These are phyloP conservation scores for Primulina tabacum DNA, from an alignment of 257 asterid species.

Conservation along the genomic window DNA sequence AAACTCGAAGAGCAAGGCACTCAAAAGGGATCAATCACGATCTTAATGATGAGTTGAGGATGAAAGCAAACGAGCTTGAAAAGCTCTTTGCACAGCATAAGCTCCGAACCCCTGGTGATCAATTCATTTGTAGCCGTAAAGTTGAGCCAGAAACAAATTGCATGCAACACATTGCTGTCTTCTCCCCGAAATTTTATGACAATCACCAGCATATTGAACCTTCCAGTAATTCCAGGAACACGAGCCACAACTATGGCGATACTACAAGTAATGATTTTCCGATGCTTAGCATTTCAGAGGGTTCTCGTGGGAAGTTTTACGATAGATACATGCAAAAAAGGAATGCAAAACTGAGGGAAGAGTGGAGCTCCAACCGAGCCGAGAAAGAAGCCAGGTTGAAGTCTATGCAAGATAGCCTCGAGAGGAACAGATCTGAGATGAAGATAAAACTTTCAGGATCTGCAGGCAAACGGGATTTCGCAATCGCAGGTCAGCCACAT, in stretches of 20 bases:
- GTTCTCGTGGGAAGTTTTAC: constrained; percentile 77
- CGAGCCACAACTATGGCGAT: constrained; percentile 38
- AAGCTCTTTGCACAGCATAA: constrained; percentile 81
- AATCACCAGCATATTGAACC: constrained; percentile 35
- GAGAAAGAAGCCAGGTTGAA: constrained; percentile 87
- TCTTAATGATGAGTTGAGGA: constrained; percentile 72
- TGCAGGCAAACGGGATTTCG: constrained; percentile 41
- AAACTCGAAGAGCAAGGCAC: constrained; percentile 55
- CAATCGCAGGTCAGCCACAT: constrained; percentile 44
- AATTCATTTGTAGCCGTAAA: constrained; percentile 44
- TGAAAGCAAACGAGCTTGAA: constrained; percentile 94
- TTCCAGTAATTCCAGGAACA: constrained; percentile 42
- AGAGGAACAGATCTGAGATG: constrained; percentile 78
- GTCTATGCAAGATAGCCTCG: constrained; percentile 86
- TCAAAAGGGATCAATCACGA: constrained; percentile 75
- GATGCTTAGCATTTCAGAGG: constrained; percentile 57
- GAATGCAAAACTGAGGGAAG: constrained; percentile 84
- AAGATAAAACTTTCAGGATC: constrained; percentile 63
- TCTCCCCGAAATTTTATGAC: constrained; percentile 35
- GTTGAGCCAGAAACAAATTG: constrained; percentile 44
- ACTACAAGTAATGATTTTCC: constrained; percentile 44
- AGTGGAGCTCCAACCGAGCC: constrained; percentile 74
- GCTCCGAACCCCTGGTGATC: constrained; percentile 68
- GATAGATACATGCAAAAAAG: constrained; percentile 73
- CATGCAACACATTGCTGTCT: constrained; percentile 37